Conservation (phyloP, 1,139 yeast species). For the Suhomyces choctaworum region DNA sequence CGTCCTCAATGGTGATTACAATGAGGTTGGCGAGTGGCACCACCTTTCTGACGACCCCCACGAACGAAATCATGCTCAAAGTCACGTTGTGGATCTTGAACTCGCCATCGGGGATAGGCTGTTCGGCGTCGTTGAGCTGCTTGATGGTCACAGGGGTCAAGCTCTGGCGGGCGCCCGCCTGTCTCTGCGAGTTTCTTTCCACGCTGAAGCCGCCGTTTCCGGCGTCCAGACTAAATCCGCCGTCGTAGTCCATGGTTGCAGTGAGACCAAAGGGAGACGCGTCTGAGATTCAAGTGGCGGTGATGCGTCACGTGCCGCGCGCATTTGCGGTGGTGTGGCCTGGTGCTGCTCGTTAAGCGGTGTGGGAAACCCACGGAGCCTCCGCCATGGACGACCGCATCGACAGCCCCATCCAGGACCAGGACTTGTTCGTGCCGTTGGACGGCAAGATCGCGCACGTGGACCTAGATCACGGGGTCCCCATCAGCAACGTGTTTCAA, state of each 20-base stretch:
- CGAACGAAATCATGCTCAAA: slow-evolving; percentile 59
- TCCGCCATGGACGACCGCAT: slow-evolving; percentile 13
- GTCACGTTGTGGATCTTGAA: slow-evolving; percentile 64
- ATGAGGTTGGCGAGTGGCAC: slow-evolving; percentile 56
- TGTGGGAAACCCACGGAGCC: too few relatives aligned
- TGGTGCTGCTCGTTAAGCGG: too few relatives aligned
- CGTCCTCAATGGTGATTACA: slow-evolving; percentile 71
- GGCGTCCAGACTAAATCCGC: slow-evolving; percentile 30
- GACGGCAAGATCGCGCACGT: slow-evolving; percentile 8
- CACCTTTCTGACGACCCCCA: slow-evolving; percentile 65
- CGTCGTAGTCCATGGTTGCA: slow-evolving; percentile 23
- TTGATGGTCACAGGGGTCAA: slow-evolving; percentile 84
- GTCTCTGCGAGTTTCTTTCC: slow-evolving; percentile 32
- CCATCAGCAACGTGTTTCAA: slow-evolving; percentile 18
- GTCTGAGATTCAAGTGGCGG: not conserved
- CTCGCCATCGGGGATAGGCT: slow-evolving; percentile 73
- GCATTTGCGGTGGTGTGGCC: not conserved
- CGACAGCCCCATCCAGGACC: slow-evolving; percentile 13
- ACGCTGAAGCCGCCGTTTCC: slow-evolving; percentile 33
- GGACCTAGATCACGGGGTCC: slow-evolving; percentile 1
- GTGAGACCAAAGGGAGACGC: not conserved
- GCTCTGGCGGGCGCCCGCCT: slow-evolving; percentile 41
- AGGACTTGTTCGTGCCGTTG: slow-evolving; percentile 11
- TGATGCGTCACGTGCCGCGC: slow-evolving; percentile 2
- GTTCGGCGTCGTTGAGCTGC: slow-evolving; percentile 69